A percentile compares a stretch with the other conserved stretches of the same genome.
Evolutionary conservation across 2,329 filamentous ascomycete genomes (phyloP).

Genomic region (Alternaria postmessia): DNA sequence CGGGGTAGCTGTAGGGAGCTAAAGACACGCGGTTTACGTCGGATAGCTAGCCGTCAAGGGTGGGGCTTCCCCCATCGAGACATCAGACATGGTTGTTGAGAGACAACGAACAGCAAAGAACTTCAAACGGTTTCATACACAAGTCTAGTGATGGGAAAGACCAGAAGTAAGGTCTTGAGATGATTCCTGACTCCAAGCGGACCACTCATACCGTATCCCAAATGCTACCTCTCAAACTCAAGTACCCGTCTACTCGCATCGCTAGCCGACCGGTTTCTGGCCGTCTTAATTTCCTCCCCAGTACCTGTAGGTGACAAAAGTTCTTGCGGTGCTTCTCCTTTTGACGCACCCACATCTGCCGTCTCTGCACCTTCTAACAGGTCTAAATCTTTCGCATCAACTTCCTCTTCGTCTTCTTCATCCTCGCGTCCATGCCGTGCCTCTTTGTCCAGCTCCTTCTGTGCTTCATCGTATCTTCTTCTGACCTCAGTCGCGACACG

Average conservation of each 20-base stretch:
- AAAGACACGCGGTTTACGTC: background rate
- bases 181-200: constrained; percentile 9
- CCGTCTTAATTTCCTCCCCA: constrained; percentile 38
- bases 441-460: constrained; percentile 87
- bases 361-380: constrained; percentile 61
- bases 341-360: constrained; percentile 50
- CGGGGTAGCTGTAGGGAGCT: constrained; percentile 16
- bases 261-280: constrained; percentile 41
- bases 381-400: constrained; percentile 53
- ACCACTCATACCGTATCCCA: background rate
- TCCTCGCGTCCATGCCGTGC: constrained; percentile 62
- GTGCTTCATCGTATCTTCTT: constrained; percentile 93
- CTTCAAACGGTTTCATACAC: background rate
- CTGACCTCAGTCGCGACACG: constrained; percentile 92
- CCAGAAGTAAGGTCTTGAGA: constrained; percentile 1
- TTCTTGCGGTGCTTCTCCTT: constrained; percentile 28
- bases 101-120: background rate
- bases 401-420: constrained; percentile 71
- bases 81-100: background rate
- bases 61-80: background rate
- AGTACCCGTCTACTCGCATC: constrained; percentile 48
- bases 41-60: background rate
- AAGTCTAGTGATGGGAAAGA: background rate
- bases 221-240: constrained; percentile 48
- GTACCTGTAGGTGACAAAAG: constrained; percentile 29